phyloP scores from a whole-genome alignment of 1,284 basidiomycete genomes.

The Heterobasidion parviporum region DNA sequence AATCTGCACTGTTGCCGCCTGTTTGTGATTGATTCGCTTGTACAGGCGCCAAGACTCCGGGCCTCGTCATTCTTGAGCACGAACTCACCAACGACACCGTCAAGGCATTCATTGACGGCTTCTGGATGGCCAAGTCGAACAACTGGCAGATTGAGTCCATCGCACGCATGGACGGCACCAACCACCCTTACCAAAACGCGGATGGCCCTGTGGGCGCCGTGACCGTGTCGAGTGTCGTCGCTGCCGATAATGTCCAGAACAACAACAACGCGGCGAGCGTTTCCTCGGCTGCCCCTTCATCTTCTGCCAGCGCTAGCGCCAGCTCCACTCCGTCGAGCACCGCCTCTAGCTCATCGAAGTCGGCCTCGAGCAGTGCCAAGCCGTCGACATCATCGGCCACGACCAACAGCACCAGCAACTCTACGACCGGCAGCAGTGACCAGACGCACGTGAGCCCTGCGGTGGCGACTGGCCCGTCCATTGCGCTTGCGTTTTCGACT shows the following conservation, averaged over 20 bases:
- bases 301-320: background rate
- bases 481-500: no score
- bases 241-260: background rate
- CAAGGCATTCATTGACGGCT: conserved; percentile 60
- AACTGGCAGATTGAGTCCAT: conserved; percentile 63
- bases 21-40: background rate
- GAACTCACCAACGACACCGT: conserved; percentile 60
- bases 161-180: conserved; percentile 35
- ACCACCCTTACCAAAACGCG: conserved; percentile 47
- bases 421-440: background rate
- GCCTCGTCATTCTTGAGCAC: conserved; percentile 80
- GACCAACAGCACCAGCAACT: background rate
- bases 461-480: no score
- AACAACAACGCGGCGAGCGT: background rate
- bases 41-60: conserved; percentile 53
- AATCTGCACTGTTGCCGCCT: background rate
- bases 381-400: background rate
- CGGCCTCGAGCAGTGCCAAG: background rate
- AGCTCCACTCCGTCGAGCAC: no score
- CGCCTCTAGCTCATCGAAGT: background rate
- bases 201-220: conserved; percentile 12
- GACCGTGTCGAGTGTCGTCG: conserved; percentile 2
- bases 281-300: background rate
- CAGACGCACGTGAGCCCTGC: no score
- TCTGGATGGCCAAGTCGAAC: conserved; percentile 51